Conservation (phyloP, 169 alveolate species). For the Eimeria falciformis region DNA sequence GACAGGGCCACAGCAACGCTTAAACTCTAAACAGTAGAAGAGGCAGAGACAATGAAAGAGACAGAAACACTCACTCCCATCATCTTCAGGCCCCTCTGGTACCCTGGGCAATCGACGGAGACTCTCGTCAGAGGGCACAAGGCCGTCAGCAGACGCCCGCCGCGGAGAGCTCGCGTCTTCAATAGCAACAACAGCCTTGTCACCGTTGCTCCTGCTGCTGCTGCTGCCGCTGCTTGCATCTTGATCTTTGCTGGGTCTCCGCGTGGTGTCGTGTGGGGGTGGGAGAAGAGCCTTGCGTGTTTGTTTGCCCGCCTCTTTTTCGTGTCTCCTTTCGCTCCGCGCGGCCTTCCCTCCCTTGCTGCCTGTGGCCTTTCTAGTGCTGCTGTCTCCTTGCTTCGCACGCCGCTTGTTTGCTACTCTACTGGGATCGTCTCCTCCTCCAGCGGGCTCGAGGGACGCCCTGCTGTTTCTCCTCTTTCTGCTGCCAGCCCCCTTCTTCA, state of each 20-base stretch:
- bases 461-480: slow-evolving; percentile 2
- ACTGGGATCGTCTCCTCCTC: neutral
- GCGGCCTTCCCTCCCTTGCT: neutral
- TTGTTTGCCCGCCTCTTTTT: neutral
- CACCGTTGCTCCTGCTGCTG: neutral
- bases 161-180: neutral
- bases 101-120: neutral
- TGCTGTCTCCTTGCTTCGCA: neutral
- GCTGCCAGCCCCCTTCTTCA: neutral
- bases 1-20: neutral
- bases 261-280: neutral
- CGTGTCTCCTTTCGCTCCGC: neutral
- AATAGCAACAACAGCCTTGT: neutral
- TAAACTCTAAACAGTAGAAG: neutral
- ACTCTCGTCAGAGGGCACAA: too few species aligned
- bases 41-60: neutral
- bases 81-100: neutral
- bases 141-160: too few species aligned
- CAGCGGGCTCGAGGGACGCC: slow-evolving; percentile 1
- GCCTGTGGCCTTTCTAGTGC: neutral
- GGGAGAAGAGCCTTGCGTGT: neutral
- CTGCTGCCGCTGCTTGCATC: slow-evolving; percentile 5
- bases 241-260: neutral
- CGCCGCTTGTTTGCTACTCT: neutral
- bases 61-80: neutral